phyloP scores from a whole-genome alignment of 208 protist species.

The Leishmania braziliensis region DNA sequence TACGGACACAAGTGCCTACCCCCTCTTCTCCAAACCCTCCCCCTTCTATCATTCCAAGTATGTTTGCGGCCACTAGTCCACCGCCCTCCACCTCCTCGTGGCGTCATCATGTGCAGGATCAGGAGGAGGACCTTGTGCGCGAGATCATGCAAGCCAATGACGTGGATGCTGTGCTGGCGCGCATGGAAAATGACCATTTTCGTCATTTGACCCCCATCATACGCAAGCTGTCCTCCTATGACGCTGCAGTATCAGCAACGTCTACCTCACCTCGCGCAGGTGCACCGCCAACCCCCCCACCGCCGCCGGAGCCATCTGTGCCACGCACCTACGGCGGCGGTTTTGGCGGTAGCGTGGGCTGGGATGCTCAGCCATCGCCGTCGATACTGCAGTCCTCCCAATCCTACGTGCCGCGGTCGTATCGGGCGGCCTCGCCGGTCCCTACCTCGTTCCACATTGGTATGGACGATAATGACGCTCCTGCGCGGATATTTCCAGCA shows the following conservation, averaged over 20 bases:
- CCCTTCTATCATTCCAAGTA: background rate
- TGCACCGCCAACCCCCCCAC: slow-evolving; percentile 10
- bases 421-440: background rate
- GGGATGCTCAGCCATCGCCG: background rate
- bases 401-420: background rate
- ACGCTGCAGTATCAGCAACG: slow-evolving; percentile 5
- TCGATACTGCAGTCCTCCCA: background rate
- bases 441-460: background rate
- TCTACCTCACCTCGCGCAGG: background rate
- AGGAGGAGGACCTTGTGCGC: slow-evolving; percentile 78
- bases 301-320: slow-evolving; percentile 11
- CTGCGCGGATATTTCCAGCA: background rate
- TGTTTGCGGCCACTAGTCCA: slow-evolving; percentile 6
- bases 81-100: slow-evolving; percentile 16
- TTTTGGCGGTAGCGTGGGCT: background rate
- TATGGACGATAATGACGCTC: background rate
- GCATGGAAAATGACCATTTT: slow-evolving; percentile 66
- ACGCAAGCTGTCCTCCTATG: slow-evolving; percentile 38
- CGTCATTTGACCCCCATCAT: slow-evolving; percentile 41
- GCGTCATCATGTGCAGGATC: slow-evolving; percentile 30
- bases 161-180: slow-evolving; percentile 70
- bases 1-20: background rate
- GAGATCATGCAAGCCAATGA: slow-evolving; percentile 69
- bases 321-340: background rate
- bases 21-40: background rate